These are phyloP conservation scores for Nakazawaea laoshanensis DNA, from an alignment of 805 yeast genomes.

Conservation along the genomic window DNA sequence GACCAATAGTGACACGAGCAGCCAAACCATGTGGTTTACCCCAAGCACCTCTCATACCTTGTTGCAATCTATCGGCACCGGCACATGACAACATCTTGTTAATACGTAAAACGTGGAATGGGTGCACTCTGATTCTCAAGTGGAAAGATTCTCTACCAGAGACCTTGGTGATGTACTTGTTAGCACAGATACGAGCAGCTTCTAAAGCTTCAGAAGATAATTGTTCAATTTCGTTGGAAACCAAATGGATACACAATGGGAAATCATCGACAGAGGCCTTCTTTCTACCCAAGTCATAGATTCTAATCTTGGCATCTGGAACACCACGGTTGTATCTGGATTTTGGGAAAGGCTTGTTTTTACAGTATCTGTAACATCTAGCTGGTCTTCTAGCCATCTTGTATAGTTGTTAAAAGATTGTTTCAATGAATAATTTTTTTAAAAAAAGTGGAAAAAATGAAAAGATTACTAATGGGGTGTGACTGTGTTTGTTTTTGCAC, in stretches of 20 bases:
- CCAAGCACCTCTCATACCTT: slow-evolving; percentile 99
- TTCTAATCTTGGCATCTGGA: slow-evolving; percentile 99
- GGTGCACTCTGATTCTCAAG: slow-evolving; percentile 99
- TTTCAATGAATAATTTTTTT: too few species aligned
- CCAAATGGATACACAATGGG: slow-evolving; percentile 99
- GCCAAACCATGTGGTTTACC: slow-evolving; percentile 99
- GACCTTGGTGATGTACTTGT: slow-evolving; percentile 96
- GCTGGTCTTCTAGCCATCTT: slow-evolving; percentile 99
- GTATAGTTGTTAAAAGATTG: too few species aligned
- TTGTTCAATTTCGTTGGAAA: slow-evolving; percentile 98
- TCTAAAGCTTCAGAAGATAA: slow-evolving; percentile 99
- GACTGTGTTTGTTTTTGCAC: too few species aligned
- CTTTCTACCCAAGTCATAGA: slow-evolving; percentile 99
- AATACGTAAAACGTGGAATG: slow-evolving; percentile 99
- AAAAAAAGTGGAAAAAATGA: too few species aligned
- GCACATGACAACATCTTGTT: slow-evolving; percentile 99
- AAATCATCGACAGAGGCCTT: slow-evolving; percentile 99
- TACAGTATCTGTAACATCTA: slow-evolving; percentile 99
- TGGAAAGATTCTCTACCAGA: slow-evolving; percentile 99
- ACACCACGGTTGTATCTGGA: slow-evolving; percentile 99
- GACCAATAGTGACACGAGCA: slow-evolving; percentile 98
- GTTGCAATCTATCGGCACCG: slow-evolving; percentile 99
- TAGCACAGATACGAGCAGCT: slow-evolving; percentile 99
- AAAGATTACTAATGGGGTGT: too few species aligned
- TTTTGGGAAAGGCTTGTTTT: slow-evolving; percentile 99